Percentiles rank a stretch among this genome's conserved stretches.
These are phyloP conservation scores for Tetracentron sinense DNA, from an alignment of 164 flowering plant species.

Conservation along the genomic window DNA sequence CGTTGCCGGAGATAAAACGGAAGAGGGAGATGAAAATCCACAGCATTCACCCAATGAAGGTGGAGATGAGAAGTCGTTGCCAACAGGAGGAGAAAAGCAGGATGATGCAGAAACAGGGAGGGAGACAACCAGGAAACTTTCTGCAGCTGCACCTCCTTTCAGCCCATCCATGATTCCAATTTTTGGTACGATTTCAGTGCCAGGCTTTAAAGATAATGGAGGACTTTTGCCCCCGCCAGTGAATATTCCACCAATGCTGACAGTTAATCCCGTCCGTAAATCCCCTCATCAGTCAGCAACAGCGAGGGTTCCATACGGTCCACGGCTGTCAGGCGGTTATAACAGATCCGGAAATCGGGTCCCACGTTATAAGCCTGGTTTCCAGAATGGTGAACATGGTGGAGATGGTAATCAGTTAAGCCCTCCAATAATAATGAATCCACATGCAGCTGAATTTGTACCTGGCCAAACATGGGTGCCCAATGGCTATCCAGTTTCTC, in stretches of 20 bases:
- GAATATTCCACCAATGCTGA: conserved; percentile 59
- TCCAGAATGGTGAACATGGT: conserved; percentile 41
- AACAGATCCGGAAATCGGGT: conserved; percentile 59
- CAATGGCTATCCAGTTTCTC: conserved; percentile 50
- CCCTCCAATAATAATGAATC: conserved; percentile 74
- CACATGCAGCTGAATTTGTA: conserved; percentile 81
- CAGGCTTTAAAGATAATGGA: conserved; percentile 60
- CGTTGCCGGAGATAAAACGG: conserved; percentile 14
- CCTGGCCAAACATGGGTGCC: conserved; percentile 72
- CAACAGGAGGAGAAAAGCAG: conserved; percentile 35
- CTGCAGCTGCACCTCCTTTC: conserved; percentile 86
- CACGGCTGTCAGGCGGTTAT: conserved; percentile 72
- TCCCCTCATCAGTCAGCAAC: conserved; percentile 89
- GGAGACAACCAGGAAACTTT: conserved; percentile 64
- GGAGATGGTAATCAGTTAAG: conserved; percentile 48
- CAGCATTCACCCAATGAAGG: conserved; percentile 22
- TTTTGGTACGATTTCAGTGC: conserved; percentile 53
- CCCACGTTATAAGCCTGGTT: conserved; percentile 45
- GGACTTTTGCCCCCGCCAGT: conserved; percentile 75
- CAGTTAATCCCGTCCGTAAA: conserved; percentile 58
- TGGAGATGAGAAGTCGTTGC: conserved; percentile 14
- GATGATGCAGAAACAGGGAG: conserved; percentile 47
- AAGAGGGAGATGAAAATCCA: no score
- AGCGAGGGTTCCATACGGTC: conserved; percentile 83
- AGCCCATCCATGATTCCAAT: conserved; percentile 65